Evolutionary conservation across 1,139 yeast species (phyloP).

Genomic region (Zhuliangozyma blackwelliae): DNA sequence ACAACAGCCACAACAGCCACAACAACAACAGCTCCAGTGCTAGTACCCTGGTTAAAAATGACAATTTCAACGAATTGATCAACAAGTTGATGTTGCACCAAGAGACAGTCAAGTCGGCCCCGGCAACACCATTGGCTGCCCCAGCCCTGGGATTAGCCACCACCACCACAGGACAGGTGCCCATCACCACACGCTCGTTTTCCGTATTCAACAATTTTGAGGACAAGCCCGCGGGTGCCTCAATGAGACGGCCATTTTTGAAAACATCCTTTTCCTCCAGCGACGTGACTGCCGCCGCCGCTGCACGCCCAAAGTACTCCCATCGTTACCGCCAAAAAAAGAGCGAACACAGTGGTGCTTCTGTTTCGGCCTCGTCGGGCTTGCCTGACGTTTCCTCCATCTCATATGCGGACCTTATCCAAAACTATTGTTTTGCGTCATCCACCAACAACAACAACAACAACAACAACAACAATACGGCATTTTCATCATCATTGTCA

Average conservation of each 20-base stretch:
- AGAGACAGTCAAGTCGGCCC: constrained; percentile 3
- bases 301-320: constrained; percentile 8
- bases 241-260: constrained; percentile 16
- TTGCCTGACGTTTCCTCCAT: constrained; percentile 12
- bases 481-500: no score
- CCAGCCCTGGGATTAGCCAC: neutral
- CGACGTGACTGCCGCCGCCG: constrained; percentile 13
- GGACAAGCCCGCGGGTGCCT: constrained; percentile 3
- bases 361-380: no score
- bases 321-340: constrained; percentile 2
- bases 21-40: no score
- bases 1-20: no score
- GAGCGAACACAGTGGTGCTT: neutral
- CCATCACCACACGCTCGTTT: constrained; percentile 3
- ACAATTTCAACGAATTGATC: constrained; percentile 20
- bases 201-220: constrained; percentile 9
- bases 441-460: neutral
- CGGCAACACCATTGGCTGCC: neutral
- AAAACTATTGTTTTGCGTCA: constrained; percentile 30
- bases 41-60: no score
- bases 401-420: constrained; percentile 28
- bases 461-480: neutral
- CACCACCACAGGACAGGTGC: no score
- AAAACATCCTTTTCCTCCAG: constrained; percentile 22
- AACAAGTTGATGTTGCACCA: constrained; percentile 10